phyloP scores from a whole-genome alignment of 768 basidiomycete species.

The Wakefieldia striispora region DNA sequence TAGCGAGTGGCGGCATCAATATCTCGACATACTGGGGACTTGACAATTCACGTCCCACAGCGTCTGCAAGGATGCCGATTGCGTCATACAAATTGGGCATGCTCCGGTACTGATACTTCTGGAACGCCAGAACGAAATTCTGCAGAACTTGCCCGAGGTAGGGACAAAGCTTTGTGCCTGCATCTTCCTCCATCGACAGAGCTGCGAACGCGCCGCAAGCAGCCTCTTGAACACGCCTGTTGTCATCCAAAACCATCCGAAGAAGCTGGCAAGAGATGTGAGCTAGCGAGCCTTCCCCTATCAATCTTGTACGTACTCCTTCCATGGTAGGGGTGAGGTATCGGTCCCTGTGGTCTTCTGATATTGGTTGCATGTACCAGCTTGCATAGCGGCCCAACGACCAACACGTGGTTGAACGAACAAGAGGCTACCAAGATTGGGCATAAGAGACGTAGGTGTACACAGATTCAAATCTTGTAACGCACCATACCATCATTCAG shows the following conservation, averaged over 20 bases:
- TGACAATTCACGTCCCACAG: slow-evolving; percentile 85
- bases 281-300: neutral
- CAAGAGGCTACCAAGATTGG: slow-evolving; percentile 66
- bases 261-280: slow-evolving; percentile 62
- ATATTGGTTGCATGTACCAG: slow-evolving; percentile 85
- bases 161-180: slow-evolving; percentile 83
- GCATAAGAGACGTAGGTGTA: neutral
- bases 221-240: slow-evolving; percentile 98
- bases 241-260: slow-evolving; percentile 95
- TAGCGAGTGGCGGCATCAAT: slow-evolving; percentile 91
- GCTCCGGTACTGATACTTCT: slow-evolving; percentile 99
- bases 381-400: slow-evolving; percentile 97
- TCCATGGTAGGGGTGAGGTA: slow-evolving; percentile 99
- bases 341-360: slow-evolving; percentile 81
- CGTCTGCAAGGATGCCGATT: slow-evolving; percentile 95
- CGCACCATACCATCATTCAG: slow-evolving; percentile 88
- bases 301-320: slow-evolving; percentile 63
- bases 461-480: neutral
- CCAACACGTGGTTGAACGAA: slow-evolving; percentile 99
- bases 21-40: slow-evolving; percentile 89
- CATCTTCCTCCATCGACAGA: slow-evolving; percentile 92
- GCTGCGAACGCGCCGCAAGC: slow-evolving; percentile 99
- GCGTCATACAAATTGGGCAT: slow-evolving; percentile 98
- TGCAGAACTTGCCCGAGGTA: slow-evolving; percentile 93
- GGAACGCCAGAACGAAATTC: slow-evolving; percentile 93